Percentiles rank a stretch among this genome's conserved stretches.
These are phyloP conservation scores for Coprinopsis sp. DNA, from an alignment of 768 basidiomycete species.

Conservation along the genomic window DNA sequence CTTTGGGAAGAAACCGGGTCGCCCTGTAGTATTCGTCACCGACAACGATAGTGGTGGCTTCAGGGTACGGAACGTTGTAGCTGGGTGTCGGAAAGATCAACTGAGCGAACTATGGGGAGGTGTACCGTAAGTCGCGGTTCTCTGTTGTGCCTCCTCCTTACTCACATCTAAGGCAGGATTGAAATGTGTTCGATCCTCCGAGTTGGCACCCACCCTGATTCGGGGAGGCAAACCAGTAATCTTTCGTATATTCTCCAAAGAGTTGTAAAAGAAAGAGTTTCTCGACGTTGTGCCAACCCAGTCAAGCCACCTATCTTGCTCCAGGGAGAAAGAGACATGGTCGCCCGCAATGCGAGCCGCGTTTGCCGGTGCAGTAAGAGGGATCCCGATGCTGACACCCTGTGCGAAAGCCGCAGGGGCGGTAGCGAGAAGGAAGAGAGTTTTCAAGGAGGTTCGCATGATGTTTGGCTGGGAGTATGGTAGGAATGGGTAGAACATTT, in stretches of 20 bases:
- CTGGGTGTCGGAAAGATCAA: constrained; percentile 46
- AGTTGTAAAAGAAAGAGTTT: constrained; percentile 59
- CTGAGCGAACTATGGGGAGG: constrained; percentile 36
- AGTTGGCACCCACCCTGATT: constrained; percentile 58
- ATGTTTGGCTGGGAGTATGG: too few species aligned
- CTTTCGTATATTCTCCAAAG: constrained; percentile 49
- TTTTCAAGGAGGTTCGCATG: too few species aligned
- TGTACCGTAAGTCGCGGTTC: background rate
- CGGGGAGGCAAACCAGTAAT: constrained; percentile 51
- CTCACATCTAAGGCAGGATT: constrained; percentile 41
- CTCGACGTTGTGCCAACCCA: constrained; percentile 52
- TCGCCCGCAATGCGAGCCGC: constrained; percentile 46
- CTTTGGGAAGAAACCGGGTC: constrained; percentile 46
- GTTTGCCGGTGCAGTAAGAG: constrained; percentile 33
- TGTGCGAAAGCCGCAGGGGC: too few species aligned
- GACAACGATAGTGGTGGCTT: constrained; percentile 54
- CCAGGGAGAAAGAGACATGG: constrained; percentile 61
- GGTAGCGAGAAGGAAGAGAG: too few species aligned
- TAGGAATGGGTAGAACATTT: too few species aligned
- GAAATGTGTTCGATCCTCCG: constrained; percentile 56
- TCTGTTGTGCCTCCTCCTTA: background rate
- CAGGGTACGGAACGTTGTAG: constrained; percentile 56
- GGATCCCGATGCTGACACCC: constrained; percentile 41
- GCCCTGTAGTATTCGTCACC: constrained; percentile 54
- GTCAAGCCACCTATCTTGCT: constrained; percentile 67